phyloP scores from a whole-genome alignment of 345 rosid genomes.

The sweet orange (Citrus sinensis) region DNA sequence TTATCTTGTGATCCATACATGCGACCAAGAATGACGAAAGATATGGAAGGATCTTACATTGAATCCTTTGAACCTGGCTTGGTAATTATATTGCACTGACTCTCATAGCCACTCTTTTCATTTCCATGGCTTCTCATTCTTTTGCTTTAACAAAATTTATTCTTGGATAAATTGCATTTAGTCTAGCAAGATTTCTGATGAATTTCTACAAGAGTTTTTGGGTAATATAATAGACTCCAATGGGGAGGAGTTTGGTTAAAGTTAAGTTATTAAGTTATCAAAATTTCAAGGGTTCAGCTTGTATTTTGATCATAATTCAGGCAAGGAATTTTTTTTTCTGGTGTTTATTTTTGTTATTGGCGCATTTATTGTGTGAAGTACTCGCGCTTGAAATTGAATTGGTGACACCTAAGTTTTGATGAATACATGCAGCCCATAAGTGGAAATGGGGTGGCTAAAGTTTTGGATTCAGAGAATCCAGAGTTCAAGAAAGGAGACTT shows the following conservation, averaged over 20 bases:
- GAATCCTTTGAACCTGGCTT: conserved; percentile 18
- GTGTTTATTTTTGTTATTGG: background rate
- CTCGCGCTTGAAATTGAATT: background rate
- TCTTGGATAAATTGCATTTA: too few species aligned
- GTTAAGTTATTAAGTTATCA: too few species aligned
- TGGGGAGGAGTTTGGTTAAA: too few species aligned
- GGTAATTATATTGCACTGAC: background rate
- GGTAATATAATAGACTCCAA: too few species aligned
- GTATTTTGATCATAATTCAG: too few species aligned
- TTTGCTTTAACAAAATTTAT: too few species aligned
- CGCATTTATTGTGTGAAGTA: background rate
- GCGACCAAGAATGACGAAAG: conserved; percentile 19
- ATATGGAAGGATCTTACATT: background rate
- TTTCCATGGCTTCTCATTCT: background rate
- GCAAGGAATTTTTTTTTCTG: too few species aligned
- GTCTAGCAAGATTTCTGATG: too few species aligned
- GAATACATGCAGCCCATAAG: conserved; percentile 33
- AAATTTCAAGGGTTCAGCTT: too few species aligned
- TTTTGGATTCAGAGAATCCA: conserved; percentile 50
- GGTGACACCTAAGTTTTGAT: background rate
- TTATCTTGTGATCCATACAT: conserved; percentile 52
- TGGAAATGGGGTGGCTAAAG: conserved; percentile 58
- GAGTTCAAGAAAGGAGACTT: conserved; percentile 10
- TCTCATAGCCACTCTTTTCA: background rate
- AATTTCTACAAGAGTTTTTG: too few species aligned